Percentiles rank a stretch among this genome's conserved stretches.
These are phyloP conservation scores for Xanthoconium purpureum DNA, from an alignment of 768 basidiomycete species.

Conservation along the genomic window DNA sequence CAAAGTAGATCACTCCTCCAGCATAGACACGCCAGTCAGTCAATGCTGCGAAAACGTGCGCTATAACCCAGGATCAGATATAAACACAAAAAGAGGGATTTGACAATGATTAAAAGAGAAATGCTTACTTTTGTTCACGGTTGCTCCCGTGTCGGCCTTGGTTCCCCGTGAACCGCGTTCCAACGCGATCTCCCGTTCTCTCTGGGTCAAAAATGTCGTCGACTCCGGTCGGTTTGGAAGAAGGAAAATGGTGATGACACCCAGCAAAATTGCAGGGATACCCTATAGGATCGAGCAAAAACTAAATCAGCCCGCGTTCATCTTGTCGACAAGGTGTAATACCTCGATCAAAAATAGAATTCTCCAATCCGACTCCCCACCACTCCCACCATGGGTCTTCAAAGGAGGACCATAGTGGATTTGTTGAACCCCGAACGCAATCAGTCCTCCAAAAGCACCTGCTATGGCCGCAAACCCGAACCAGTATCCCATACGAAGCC, in stretches of 20 bases:
- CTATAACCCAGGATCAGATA: constrained; percentile 32
- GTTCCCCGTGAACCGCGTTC: constrained; percentile 65
- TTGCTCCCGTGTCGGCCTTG: constrained; percentile 62
- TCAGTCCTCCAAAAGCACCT: constrained; percentile 81
- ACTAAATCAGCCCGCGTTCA: neutral
- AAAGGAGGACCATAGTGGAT: constrained; percentile 42
- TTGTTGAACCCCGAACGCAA: constrained; percentile 78
- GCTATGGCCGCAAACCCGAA: constrained; percentile 83
- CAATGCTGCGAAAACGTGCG: constrained; percentile 61
- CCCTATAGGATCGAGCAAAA: constrained; percentile 41
- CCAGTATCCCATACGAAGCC: constrained; percentile 76
- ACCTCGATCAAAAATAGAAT: constrained; percentile 72
- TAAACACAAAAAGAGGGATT: neutral
- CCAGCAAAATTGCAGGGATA: constrained; percentile 62
- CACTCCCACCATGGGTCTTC: constrained; percentile 21
- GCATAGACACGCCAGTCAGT: constrained; percentile 68
- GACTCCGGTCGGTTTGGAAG: constrained; percentile 74
- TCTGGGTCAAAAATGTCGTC: constrained; percentile 51
- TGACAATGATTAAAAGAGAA: neutral
- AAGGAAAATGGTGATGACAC: constrained; percentile 49
- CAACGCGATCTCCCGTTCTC: constrained; percentile 58
- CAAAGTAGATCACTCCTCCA: constrained; percentile 75
- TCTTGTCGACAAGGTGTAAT: neutral
- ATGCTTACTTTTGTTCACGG: constrained; percentile 55
- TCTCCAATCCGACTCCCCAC: constrained; percentile 34